Evolutionary conservation across 2,329 filamentous ascomycete species (phyloP), one percentile per base, ranked within the genome.

Genomic region (Pseudonectria foliicola): DNA sequence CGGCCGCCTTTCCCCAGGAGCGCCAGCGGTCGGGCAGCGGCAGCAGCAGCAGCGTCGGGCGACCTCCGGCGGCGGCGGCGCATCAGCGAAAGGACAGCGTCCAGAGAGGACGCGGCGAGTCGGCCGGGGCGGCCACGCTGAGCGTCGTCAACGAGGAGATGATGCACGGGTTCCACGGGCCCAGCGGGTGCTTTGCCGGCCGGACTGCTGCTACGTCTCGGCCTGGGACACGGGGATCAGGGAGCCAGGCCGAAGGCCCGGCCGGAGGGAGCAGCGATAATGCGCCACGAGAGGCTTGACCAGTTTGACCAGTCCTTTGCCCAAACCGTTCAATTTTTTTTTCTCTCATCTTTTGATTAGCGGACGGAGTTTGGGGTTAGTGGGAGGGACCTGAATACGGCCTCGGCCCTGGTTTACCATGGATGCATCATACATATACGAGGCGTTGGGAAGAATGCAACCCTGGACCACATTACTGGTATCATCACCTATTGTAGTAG

Each of bases 141-240:
- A 48, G 44, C 13, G 45, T 50, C 3, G 64, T 71, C 23, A 58
- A 52, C 29, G 70, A 73, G 45, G 66, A 69, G 37, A 56, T 69
- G 37, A 56, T 69, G 33, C 68, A 73, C 34, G 70, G 70, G 3
- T 63, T 68, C 25, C 66, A 71, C 36, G 69, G 69, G 1, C 60
- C 67, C 2, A 37, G 48, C 3, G 50, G 64, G 31, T 50, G 55
- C 1, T 57, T 59, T 7, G 60, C 55, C 4, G 68, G 69, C 0
- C 62, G 71, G 48, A 71, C 58, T 2, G 53, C 47, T 0, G 58
- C 42, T n/a, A 41, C 39, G 2, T 45, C 48, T 21, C 40, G 42
- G 5, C 45, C 42, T 2, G 51, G 44, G 16, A 49, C 46, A 15
- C 32, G 29, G 28, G 26, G 33, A 16, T 33, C 18, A 8, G 18